Base-by-base conservation (phyloP, 306 rosid species). In the Chamaecrista fasciculata region DNA sequence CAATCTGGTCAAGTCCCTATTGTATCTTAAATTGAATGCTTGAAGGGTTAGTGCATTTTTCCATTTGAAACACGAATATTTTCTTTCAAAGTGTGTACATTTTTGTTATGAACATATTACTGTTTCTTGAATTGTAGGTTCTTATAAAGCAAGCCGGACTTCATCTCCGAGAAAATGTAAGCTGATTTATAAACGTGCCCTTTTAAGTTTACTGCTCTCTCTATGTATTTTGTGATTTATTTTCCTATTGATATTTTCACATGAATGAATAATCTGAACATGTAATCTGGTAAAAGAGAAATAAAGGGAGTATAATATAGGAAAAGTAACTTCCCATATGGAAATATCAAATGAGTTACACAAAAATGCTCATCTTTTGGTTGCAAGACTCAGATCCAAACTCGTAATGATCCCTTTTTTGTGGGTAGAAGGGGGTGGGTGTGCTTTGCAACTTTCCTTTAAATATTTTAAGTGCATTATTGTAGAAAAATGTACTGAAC, bases 91-190 rank as follows among this genome's bases (percentile, higher is more conserved):
- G 51, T 37, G 29, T 74, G 24, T 58, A 53, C 37, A 26, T 16
- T 24, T 69, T 31, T 63, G 23, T 72, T 18, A 47, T 85, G 53
- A 71, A 67, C 46, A 57, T 59, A 63, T 37, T 46, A 26, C 74
- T 55, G 23, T 79, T 80, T 56, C 33, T 23, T 68, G 69, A 72
- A 70, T 56, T 74, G 61, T 79, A 94, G 98, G 95, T 94, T 69
- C 97, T 94, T 74, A 67, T 67, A 39, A 90, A 90, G 83, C 98
- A 90, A 85, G 94, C 89, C 62, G 92, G 96, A 68, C 86, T 94
- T 64, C 84, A 69, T 77, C 88, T 94, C 49, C 90, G 80, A 66
- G 90, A 81, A 44, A 85, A 84, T 79, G 97, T 94, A 84, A 87
- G 92, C 78, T 69, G 62, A 46, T 62, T 39, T 51, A 2, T 28